Base-by-base conservation (phyloP, 2,329 filamentous ascomycete genomes). In the Penicillium aurantiogriseum region DNA sequence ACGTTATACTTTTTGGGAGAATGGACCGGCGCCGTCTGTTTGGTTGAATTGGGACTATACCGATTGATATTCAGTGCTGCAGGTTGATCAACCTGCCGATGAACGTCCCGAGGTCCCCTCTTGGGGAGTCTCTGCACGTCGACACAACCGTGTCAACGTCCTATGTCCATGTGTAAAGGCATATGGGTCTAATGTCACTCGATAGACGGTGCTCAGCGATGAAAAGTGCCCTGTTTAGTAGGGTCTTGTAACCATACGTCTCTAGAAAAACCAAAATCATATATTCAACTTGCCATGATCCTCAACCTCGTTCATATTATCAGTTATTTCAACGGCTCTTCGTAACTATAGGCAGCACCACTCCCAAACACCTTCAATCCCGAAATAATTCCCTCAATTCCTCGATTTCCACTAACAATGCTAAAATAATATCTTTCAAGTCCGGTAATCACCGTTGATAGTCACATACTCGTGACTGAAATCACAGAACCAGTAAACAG, bases 381-480 rank as follows among this genome's bases (percentile, higher is more conserved):
- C 36, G 17, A 53, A 33, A 45, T 46, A 23, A 45, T 25, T 23
- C 27, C 42, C 11, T 60, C 27, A 31, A 25, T 54, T 43, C 35
- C 17, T 27, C 29, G 33, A 27, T 27, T 40, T 35, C 17, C 19
- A 27, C n/a, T 48, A n/a, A n/a, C n/a, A 21, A 23, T 21, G 2
- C 27, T 46, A 48, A 35, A 7, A 50, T 35, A 38, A 54, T 33
- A 2, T 46, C 21, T 47, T 27, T 62, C 63, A 87, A 33, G 85
- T 87, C 67, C 85, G 75, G 72, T 88, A 88, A 71, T 88, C 85
- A 38, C 84, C 85, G 69, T 88, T 88, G 66, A 88, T 88, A 50
- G 85, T 87, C 47, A 88, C 85, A 76, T 87, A 88, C 73, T 88
- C 85, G 70, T 88, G 85, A 67, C 83, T 86, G 60, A 88, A 87